These are phyloP conservation scores for Penicillium verrucosum DNA, from an alignment of 2,329 filamentous ascomycete species.

Conservation along the genomic window DNA sequence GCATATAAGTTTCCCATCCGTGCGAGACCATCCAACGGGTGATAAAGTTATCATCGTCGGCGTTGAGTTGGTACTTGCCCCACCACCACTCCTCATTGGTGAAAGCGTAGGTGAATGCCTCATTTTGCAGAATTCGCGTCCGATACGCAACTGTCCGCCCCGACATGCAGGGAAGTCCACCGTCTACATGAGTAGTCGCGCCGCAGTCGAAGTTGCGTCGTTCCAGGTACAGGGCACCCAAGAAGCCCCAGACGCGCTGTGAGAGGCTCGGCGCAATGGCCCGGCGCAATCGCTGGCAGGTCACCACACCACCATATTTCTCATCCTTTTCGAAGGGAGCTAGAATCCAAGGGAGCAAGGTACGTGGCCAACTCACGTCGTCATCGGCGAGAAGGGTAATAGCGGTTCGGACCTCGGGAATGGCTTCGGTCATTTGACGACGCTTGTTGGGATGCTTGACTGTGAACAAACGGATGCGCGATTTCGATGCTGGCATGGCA, in stretches of 20 bases:
- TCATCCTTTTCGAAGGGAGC: conserved; percentile 80
- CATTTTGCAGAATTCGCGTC: conserved; percentile 79
- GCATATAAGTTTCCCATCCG: conserved; percentile 90
- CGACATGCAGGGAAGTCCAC: conserved; percentile 94
- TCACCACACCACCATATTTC: conserved; percentile 83
- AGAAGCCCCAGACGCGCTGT: conserved; percentile 75
- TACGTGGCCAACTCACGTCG: conserved; percentile 87
- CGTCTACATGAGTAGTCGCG: conserved; percentile 90
- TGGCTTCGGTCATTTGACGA: conserved; percentile 85
- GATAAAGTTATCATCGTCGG: conserved; percentile 97
- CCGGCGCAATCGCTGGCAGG: conserved; percentile 80
- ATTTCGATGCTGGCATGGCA: conserved; percentile 55
- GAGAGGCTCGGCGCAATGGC: conserved; percentile 58
- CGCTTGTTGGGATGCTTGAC: conserved; percentile 91
- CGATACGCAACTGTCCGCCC: conserved; percentile 91
- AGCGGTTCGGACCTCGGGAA: conserved; percentile 75
- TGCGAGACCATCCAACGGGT: conserved; percentile 93
- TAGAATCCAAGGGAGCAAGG: conserved; percentile 84
- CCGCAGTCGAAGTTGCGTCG: conserved; percentile 96
- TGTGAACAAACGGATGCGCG: conserved; percentile 69
- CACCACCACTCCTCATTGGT: conserved; percentile 82
- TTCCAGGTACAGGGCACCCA: conserved; percentile 88
- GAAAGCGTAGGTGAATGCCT: conserved; percentile 82
- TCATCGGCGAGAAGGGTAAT: conserved; percentile 95
- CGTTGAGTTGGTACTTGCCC: conserved; percentile 81